A percentile compares a stretch with the other conserved stretches of the same genome.
Evolutionary conservation across 257 asterid species (phyloP).

Genomic region (Rhazya stricta): DNA sequence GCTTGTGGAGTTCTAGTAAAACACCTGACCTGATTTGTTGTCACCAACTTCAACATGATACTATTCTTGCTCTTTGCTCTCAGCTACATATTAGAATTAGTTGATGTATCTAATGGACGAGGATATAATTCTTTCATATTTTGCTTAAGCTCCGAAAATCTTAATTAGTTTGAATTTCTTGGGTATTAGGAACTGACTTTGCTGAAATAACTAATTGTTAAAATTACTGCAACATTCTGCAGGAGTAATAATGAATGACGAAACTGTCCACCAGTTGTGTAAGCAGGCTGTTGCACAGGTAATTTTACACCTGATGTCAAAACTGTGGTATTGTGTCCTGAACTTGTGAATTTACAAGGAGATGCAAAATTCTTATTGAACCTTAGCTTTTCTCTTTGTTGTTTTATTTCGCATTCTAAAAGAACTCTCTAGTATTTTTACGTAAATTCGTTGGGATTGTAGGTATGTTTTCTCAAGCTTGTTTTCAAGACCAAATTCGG

Average conservation of each 20-base stretch:
- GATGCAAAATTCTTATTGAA: not conserved
- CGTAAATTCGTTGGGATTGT: not conserved
- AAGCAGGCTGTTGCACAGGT: slow-evolving; percentile 98
- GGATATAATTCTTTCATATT: not conserved
- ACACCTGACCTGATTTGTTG: not conserved
- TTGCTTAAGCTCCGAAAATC: not conserved
- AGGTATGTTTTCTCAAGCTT: not conserved
- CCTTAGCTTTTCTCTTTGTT: not conserved
- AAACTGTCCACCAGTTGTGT: slow-evolving; percentile 90
- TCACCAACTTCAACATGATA: not conserved
- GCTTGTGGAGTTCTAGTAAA: not conserved
- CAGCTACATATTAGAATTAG: not conserved
- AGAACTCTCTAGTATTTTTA: no score
- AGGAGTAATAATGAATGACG: slow-evolving; percentile 97
- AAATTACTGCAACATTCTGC: slow-evolving; percentile 34
- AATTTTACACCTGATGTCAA: slow-evolving; percentile 14
- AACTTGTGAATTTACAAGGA: not conserved
- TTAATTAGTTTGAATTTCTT: not conserved
- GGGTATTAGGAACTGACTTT: not conserved
- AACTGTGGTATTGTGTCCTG: not conserved
- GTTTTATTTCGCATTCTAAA: not conserved
- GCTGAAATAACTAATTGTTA: slow-evolving; percentile 5
- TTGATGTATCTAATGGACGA: not conserved
- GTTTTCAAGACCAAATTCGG: not conserved
- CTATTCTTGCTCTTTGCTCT: not conserved